Conservation (phyloP, 257 asterid genomes). For the Nicotiana attenuata region DNA sequence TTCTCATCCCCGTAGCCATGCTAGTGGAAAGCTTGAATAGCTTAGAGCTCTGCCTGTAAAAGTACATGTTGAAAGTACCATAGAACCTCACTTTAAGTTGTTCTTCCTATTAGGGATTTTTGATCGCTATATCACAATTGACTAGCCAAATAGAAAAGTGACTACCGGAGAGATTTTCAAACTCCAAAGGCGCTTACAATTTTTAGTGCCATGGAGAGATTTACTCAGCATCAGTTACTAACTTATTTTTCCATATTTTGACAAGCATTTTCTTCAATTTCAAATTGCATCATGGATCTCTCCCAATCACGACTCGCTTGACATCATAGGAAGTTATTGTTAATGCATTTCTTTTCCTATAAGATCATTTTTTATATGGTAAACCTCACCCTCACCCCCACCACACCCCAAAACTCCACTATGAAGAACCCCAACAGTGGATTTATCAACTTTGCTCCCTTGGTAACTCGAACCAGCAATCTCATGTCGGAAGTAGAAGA, state of each 20-base stretch:
- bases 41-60: neutral
- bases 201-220: neutral
- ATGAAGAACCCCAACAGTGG: neutral
- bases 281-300: neutral
- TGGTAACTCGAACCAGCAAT: neutral
- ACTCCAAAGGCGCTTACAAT: neutral
- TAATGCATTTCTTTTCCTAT: neutral
- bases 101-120: too few species aligned
- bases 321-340: neutral
- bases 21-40: neutral
- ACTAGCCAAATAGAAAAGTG: neutral
- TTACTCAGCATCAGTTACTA: neutral
- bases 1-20: neutral
- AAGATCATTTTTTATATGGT: neutral
- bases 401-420: neutral
- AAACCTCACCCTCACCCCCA: neutral
- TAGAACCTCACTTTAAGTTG: slow-evolving; percentile 32
- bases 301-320: neutral
- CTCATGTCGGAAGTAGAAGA: neutral
- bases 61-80: slow-evolving; percentile 85
- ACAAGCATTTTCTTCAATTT: neutral
- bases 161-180: neutral
- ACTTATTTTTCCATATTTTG: neutral
- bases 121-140: neutral
- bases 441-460: neutral